Base-by-base conservation (phyloP, 2,329 filamentous ascomycete genomes). In the Colletotrichum magnum region DNA sequence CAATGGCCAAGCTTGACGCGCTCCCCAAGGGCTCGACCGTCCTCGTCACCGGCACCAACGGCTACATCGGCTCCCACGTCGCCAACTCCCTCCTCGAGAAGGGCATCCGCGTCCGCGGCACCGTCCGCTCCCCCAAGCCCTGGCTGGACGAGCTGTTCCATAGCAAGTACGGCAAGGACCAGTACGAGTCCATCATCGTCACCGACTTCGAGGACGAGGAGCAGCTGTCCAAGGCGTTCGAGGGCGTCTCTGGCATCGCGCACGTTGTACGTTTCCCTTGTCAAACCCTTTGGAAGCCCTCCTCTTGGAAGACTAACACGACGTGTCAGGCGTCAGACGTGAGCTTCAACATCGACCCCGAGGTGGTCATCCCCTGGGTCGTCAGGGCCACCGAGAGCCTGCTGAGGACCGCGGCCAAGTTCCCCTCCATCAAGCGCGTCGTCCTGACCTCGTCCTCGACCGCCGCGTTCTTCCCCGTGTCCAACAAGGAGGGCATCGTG, bases 51-150 rank as follows among this genome's bases (percentile, higher is more conserved):
- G 83, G 82, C 1, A 75, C 73, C 28, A 85, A 82, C 43, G 83
- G 83, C 3, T 78, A 79, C 61, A 75, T 86, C 4, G 83, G 75
- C 6, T 81, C 80, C 1, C 78, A 85, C 13, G 75, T 82, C 12
- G 79, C 77, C 3, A 77, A 81, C 48, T 75, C 81, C 48, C 72
- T 83, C 13, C 78, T 85, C 0, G 58, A 72, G 1, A 73, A 73
- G 0, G 84, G 84, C 13, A 85, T 81, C 68, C 77, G 76, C 4
- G 83, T 87, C 21, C 81, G 83, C n/a, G 84, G 84, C 1, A 84
- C 82, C 2, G 80, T 81, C 10, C 83, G 84, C 3, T 56, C 66
- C 48, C n/a, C 80, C 63, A 76, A 73, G 26, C 60, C 75, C 0
- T 82, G 80, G 78, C 54, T 80, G 13, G 68, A 57, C 2, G 67